Percentiles rank a stretch among this genome's conserved stretches.
Conservation (phyloP, 2,329 filamentous ascomycete genomes). For the Neopestalotiopsis sp. region DNA sequence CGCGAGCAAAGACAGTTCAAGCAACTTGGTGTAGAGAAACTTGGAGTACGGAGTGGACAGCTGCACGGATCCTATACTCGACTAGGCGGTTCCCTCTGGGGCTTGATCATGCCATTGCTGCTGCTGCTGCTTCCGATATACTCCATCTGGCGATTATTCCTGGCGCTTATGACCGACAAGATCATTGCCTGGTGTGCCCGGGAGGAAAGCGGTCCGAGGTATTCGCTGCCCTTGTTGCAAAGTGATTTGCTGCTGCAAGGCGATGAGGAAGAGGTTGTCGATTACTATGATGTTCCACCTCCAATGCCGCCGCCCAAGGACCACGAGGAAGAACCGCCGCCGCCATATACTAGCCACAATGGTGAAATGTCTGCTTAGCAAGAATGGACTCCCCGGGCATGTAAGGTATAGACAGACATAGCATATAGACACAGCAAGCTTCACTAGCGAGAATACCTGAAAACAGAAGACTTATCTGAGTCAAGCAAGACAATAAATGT, state of each 20-base stretch:
- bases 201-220: background rate
- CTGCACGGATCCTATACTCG: slow-evolving; percentile 4
- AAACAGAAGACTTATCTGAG: background rate
- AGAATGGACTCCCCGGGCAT: background rate
- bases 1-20: background rate
- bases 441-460: background rate
- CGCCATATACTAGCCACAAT: background rate
- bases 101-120: background rate
- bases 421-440: background rate
- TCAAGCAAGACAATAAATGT: background rate
- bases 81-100: slow-evolving; percentile 3
- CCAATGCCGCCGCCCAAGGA: slow-evolving; percentile 11
- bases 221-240: background rate
- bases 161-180: background rate
- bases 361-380: background rate
- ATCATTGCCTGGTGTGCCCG: background rate
- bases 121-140: background rate
- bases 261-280: slow-evolving; percentile 4
- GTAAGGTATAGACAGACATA: background rate
- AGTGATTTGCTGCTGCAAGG: background rate
- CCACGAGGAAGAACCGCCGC: slow-evolving; percentile 8
- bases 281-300: slow-evolving; percentile 4
- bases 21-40: background rate
- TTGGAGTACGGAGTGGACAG: background rate
- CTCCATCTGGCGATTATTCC: background rate